Percentiles rank a stretch among this genome's conserved stretches.
These are phyloP conservation scores for Rauvolfia tetraphylla DNA, from an alignment of 257 asterid species.

Conservation along the genomic window DNA sequence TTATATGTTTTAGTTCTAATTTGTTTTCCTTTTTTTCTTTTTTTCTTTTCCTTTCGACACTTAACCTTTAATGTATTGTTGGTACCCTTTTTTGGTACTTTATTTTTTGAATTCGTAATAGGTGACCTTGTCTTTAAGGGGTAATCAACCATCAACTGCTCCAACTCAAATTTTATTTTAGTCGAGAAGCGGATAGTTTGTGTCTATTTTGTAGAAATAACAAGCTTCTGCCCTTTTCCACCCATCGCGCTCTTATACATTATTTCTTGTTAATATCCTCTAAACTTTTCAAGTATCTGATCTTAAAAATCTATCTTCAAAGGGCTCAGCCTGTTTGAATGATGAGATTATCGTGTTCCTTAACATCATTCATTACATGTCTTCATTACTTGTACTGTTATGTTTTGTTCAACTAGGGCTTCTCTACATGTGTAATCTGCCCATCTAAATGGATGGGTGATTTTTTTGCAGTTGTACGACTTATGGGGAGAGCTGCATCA, in stretches of 20 bases:
- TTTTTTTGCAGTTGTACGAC: constrained; percentile 76
- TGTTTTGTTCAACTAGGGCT: not conserved
- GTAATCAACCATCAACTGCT: too few relatives aligned
- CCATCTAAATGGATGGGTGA: not conserved
- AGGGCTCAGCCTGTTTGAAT: not conserved
- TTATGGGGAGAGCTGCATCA: constrained; percentile 99
- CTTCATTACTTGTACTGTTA: not conserved
- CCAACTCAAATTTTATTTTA: too few relatives aligned
- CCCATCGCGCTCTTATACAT: not conserved
- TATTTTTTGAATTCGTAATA: too few relatives aligned
- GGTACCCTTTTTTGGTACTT: too few relatives aligned
- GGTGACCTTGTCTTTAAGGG: too few relatives aligned
- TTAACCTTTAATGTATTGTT: too few relatives aligned
- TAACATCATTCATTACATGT: too few relatives aligned
- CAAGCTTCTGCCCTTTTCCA: not conserved
- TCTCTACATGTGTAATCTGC: not conserved
- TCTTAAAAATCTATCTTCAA: not conserved
- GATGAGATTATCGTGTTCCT: not conserved
- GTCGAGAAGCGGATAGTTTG: too few relatives aligned
- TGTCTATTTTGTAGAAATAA: not conserved
- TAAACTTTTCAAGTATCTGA: not conserved
- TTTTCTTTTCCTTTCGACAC: too few relatives aligned
- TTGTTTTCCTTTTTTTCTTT: too few relatives aligned
- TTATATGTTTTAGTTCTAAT: too few relatives aligned
- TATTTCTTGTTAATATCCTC: not conserved